phyloP scores from a whole-genome alignment of 1,284 basidiomycete genomes.

The Trametes hirsuta region DNA sequence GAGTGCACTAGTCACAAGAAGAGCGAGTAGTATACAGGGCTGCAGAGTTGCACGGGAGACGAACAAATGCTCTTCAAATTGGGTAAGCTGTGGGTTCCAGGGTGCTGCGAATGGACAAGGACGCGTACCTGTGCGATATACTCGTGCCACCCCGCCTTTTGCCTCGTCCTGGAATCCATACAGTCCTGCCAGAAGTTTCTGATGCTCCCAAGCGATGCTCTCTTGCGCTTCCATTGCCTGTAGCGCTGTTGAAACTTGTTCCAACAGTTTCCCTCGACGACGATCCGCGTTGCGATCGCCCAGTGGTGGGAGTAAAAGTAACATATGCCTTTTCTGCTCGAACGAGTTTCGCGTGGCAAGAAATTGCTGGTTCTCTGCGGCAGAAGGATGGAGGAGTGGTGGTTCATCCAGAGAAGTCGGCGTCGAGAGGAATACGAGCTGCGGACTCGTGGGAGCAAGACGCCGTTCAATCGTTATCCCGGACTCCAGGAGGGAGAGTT shows the following conservation, averaged over 20 bases:
- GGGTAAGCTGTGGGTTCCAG: too few species aligned
- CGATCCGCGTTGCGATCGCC: not conserved
- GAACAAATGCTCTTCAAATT: not conserved
- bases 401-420: not conserved
- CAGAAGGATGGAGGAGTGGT: not conserved
- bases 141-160: not conserved
- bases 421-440: too few species aligned
- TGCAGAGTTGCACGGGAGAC: not conserved
- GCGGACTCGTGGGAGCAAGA: too few species aligned
- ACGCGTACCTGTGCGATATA: not conserved
- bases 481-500: too few species aligned
- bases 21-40: not conserved
- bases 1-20: not conserved
- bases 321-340: not conserved
- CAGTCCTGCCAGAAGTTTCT: not conserved
- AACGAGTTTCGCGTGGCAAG: not conserved
- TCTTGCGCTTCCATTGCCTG: too few species aligned
- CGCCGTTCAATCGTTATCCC: too few species aligned
- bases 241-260: not conserved
- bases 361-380: not conserved
- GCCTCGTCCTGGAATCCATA: not conserved
- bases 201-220: not conserved
- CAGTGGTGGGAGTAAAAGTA: not conserved
- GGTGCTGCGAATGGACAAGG: too few species aligned
- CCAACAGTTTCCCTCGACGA: not conserved